phyloP scores from a whole-genome alignment of 306 rosid genomes.

The Dryas octopetala region DNA sequence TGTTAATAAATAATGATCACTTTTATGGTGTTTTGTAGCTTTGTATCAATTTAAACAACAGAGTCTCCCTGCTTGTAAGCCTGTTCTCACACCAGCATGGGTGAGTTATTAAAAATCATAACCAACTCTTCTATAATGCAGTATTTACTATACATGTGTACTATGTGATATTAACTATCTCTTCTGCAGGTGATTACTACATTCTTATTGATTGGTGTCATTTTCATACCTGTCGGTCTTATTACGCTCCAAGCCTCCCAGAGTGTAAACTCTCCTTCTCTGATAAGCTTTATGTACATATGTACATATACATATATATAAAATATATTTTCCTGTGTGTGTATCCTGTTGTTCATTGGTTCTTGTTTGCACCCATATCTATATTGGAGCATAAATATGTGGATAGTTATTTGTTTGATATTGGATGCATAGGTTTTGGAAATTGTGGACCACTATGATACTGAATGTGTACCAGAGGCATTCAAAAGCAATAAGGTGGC shows the following conservation, averaged over 20 bases:
- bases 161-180: conserved; percentile 24
- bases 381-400: neutral
- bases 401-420: conserved; percentile 19
- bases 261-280: conserved; percentile 47
- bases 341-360: conserved; percentile 4
- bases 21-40: conserved; percentile 54
- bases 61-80: conserved; percentile 93
- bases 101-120: conserved; percentile 50
- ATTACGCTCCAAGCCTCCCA: conserved; percentile 63
- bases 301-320: neutral
- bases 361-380: conserved; percentile 16
- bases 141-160: conserved; percentile 6
- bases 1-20: neutral
- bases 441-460: conserved; percentile 79
- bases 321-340: neutral
- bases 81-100: conserved; percentile 82
- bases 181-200: conserved; percentile 69
- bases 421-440: conserved; percentile 69
- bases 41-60: conserved; percentile 77
- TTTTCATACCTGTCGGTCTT: conserved; percentile 85
- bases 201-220: conserved; percentile 59
- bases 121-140: conserved; percentile 25
- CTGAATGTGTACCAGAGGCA: conserved; percentile 65
- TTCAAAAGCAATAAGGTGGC: conserved; percentile 70
- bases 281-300: neutral